These are phyloP conservation scores for Puccinia polysora DNA, from an alignment of 1,284 basidiomycete species.

Conservation along the genomic window DNA sequence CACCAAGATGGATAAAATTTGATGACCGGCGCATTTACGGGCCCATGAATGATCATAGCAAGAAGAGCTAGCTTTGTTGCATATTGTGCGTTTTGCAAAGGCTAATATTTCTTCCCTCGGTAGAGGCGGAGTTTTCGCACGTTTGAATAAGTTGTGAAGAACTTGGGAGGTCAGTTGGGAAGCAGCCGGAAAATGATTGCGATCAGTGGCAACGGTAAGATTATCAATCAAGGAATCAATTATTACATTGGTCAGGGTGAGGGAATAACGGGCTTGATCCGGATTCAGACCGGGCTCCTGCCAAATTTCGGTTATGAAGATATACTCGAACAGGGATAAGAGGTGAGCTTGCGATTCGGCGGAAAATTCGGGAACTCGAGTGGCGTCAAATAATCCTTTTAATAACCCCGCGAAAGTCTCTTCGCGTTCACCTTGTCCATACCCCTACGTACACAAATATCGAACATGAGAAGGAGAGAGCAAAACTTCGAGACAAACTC, in stretches of 20 bases:
- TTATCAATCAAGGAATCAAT: slow-evolving; percentile 71
- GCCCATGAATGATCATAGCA: slow-evolving; percentile 86
- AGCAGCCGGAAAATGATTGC: slow-evolving; percentile 55
- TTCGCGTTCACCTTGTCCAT: slow-evolving; percentile 69
- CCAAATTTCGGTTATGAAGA: slow-evolving; percentile 59
- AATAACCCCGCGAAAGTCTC: slow-evolving; percentile 67
- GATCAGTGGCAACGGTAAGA: slow-evolving; percentile 58
- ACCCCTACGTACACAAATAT: slow-evolving; percentile 58
- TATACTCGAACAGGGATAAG: slow-evolving; percentile 63
- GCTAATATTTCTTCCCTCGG: slow-evolving; percentile 52
- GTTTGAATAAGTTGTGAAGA: slow-evolving; percentile 65
- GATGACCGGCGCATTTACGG: slow-evolving; percentile 78
- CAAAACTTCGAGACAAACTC: neutral
- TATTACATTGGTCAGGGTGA: slow-evolving; percentile 64
- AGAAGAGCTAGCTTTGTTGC: slow-evolving; percentile 62
- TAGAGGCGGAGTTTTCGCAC: slow-evolving; percentile 54
- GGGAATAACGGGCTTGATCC: slow-evolving; percentile 61
- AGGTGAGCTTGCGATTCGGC: slow-evolving; percentile 67
- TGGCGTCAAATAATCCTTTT: slow-evolving; percentile 73
- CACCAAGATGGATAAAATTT: slow-evolving; percentile 73
- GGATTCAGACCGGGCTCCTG: slow-evolving; percentile 58
- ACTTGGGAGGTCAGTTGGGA: slow-evolving; percentile 62
- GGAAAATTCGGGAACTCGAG: slow-evolving; percentile 66
- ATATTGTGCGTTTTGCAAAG: slow-evolving; percentile 54
- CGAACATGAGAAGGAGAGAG: too few relatives aligned